Conservation (phyloP, 768 basidiomycete genomes). For the Suillus weaverae region DNA sequence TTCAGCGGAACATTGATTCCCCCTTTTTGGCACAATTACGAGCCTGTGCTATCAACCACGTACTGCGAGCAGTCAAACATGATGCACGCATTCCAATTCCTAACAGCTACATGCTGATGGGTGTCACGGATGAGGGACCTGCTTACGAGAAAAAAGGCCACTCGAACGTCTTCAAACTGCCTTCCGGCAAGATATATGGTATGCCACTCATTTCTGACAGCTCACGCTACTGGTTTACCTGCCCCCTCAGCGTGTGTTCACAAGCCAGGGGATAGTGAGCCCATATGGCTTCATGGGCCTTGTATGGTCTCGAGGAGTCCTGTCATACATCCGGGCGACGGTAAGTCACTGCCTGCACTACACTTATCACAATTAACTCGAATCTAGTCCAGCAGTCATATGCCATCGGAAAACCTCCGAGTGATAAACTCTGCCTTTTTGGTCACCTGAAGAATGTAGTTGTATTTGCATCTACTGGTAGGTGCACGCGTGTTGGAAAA, state of each 20-base stretch:
- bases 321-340: slow-evolving; percentile 74
- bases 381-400: slow-evolving; percentile 62
- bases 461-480: slow-evolving; percentile 66
- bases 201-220: slow-evolving; percentile 14
- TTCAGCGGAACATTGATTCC: slow-evolving; percentile 43
- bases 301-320: slow-evolving; percentile 72
- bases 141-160: slow-evolving; percentile 53
- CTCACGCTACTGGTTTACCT: not conserved
- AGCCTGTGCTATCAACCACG: slow-evolving; percentile 60
- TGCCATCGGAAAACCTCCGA: slow-evolving; percentile 71
- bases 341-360: slow-evolving; percentile 33
- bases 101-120: slow-evolving; percentile 68
- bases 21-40: slow-evolving; percentile 60
- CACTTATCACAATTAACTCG: slow-evolving; percentile 4
- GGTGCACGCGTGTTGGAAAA: slow-evolving; percentile 12
- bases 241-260: slow-evolving; percentile 55
- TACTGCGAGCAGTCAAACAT: slow-evolving; percentile 74
- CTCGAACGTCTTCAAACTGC: slow-evolving; percentile 54
- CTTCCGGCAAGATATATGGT: slow-evolving; percentile 69
- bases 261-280: slow-evolving; percentile 45
- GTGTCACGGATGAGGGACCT: slow-evolving; percentile 81
- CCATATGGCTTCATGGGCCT: slow-evolving; percentile 58
- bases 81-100: slow-evolving; percentile 72
- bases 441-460: slow-evolving; percentile 66
- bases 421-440: slow-evolving; percentile 55